These are phyloP conservation scores for Rhizopus stolonifer DNA, from an alignment of 371 early-diverging fungal genomes.

Conservation along the genomic window DNA sequence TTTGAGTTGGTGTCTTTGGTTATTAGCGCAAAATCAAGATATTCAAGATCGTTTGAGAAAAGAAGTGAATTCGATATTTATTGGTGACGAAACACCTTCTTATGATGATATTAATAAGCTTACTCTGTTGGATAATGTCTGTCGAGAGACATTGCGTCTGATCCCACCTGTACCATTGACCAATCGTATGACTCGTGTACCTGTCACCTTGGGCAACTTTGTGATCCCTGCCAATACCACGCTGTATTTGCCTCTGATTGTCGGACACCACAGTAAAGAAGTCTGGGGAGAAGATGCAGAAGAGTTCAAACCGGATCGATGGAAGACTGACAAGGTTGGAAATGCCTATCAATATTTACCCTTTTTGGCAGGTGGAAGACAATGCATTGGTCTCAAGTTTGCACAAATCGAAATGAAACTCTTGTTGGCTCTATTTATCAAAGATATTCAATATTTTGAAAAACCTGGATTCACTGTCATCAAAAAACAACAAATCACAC, in stretches of 20 bases:
- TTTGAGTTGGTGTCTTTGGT: slow-evolving; percentile 57
- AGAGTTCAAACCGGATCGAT: slow-evolving; percentile 63
- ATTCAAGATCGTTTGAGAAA: slow-evolving; percentile 47
- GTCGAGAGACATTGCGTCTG: slow-evolving; percentile 53
- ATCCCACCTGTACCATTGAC: slow-evolving; percentile 55
- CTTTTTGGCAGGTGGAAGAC: slow-evolving; percentile 58
- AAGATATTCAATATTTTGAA: slow-evolving; percentile 33
- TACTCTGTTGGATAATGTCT: slow-evolving; percentile 49
- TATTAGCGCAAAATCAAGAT: slow-evolving; percentile 44
- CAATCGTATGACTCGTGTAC: slow-evolving; percentile 40
- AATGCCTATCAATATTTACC: slow-evolving; percentile 58
- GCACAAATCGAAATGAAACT: slow-evolving; percentile 46
- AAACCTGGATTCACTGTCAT: slow-evolving; percentile 31
- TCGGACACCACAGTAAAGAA: slow-evolving; percentile 45
- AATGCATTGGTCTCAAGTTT: slow-evolving; percentile 45
- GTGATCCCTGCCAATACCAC: slow-evolving; percentile 54
- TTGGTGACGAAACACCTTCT: slow-evolving; percentile 25
- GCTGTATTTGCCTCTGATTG: slow-evolving; percentile 43
- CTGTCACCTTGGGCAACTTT: slow-evolving; percentile 40
- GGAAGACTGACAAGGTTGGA: slow-evolving; percentile 38
- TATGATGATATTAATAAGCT: slow-evolving; percentile 50
- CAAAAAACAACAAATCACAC: slow-evolving; percentile 35
- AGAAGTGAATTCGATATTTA: slow-evolving; percentile 33
- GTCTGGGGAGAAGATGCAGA: slow-evolving; percentile 69
- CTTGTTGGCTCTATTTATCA: slow-evolving; percentile 32